Conservation (phyloP, 2,329 filamentous ascomycete species). For the Aspergillus neotritici region DNA sequence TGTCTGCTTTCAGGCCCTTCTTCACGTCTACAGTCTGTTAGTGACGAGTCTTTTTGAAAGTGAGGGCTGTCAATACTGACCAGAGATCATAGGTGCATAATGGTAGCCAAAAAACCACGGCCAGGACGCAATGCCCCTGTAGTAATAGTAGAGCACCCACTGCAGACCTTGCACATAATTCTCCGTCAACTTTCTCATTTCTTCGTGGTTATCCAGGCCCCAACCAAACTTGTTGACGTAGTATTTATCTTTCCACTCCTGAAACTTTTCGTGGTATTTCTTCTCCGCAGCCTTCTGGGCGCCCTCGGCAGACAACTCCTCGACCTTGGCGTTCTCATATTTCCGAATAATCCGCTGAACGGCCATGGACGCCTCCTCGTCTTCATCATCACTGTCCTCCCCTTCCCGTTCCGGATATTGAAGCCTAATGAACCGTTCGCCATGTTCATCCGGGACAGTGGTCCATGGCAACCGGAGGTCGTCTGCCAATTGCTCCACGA, state of each 20-base stretch:
- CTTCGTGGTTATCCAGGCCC: constrained; percentile 71
- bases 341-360: constrained; percentile 78
- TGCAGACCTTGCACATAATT: constrained; percentile 97
- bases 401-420: constrained; percentile 52
- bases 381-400: constrained; percentile 58
- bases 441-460: constrained; percentile 58
- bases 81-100: constrained; percentile 93
- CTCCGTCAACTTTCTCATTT: constrained; percentile 76
- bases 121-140: constrained; percentile 94
- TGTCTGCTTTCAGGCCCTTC: constrained; percentile 76
- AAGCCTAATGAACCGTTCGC: constrained; percentile 61
- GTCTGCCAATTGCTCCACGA: constrained; percentile 79
- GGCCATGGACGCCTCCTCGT: constrained; percentile 78
- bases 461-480: constrained; percentile 62
- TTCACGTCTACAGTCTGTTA: constrained; percentile 62
- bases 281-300: constrained; percentile 71
- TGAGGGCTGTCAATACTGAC: constrained; percentile 34
- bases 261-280: constrained; percentile 85
- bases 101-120: constrained; percentile 97
- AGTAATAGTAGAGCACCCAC: constrained; percentile 98
- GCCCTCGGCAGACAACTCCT: constrained; percentile 74
- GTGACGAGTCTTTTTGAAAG: constrained; percentile 3
- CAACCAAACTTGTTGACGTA: constrained; percentile 89
- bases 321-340: constrained; percentile 83
- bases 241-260: constrained; percentile 90